Base-by-base conservation (phyloP, 2,329 filamentous ascomycete genomes). In the Pyricularia sp. region DNA sequence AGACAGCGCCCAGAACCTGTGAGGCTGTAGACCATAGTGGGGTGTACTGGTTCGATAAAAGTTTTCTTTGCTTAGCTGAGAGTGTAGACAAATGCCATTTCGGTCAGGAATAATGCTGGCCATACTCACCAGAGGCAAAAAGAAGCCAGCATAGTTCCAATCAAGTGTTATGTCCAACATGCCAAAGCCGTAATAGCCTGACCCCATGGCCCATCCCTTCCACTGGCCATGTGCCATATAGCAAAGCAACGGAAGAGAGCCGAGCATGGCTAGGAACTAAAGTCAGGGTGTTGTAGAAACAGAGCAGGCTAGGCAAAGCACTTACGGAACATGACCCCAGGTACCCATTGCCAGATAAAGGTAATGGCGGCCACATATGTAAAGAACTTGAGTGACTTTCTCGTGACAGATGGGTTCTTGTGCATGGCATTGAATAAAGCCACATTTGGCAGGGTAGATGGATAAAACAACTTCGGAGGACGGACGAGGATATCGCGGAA, bases 311-410 rank as follows among this genome's bases (percentile, higher is more conserved):
- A 73, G 14, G 75, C 50, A 12, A 74, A 33, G 17, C 6, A 71
- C 69, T 33, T 36, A 72, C 71, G 76, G 63, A 77, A 77, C 4
- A 78, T 73, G 17, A 77, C 70, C 17, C 73, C 71, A 2, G 77
- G 77, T 20, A 78, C 71, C 72, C 74, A 78, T 67, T 78, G 73
- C 67, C 73, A 78, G 50, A 72, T 59, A 64, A 78, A 78, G 9
- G 75, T 73, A 4, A 68, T 66, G 11, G 65, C 25, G 20, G 73
- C 72, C 11, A 76, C 73, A 68, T 71, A 71, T 25, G 69, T 65
- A 64, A 76, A 77, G 71, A 76, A 77, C 55, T 65, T 71, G 59
- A 76, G 71, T 4, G 74, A 75, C 33, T 74, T 74, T 66, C 71
- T 74, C 4, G 74, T 76, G 6, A 74, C 73, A 0, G 73, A 69